Conservation (phyloP, 106 monocot species). For the Chionographis japonica region DNA sequence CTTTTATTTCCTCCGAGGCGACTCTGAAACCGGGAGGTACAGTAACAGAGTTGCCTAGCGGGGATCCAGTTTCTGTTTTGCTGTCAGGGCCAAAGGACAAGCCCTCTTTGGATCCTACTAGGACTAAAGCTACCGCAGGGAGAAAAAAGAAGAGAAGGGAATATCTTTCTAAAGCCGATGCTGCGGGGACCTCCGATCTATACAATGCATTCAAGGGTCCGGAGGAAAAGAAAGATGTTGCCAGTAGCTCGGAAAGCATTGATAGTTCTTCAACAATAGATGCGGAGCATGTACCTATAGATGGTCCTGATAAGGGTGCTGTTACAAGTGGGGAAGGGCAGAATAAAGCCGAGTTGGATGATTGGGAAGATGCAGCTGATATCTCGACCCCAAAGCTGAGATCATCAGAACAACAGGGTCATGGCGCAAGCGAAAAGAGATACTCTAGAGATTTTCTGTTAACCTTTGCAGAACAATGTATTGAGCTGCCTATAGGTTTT, state of each 20-base stretch:
- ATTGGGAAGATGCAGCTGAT: slow-evolving; percentile 88
- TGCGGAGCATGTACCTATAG: slow-evolving; percentile 2
- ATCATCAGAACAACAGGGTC: slow-evolving; percentile 14
- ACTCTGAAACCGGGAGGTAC: slow-evolving; percentile 8
- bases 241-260: slow-evolving; percentile 11
- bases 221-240: slow-evolving; percentile 47
- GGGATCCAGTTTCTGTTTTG: background rate
- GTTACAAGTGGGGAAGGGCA: slow-evolving; percentile 20
- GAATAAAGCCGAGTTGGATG: slow-evolving; percentile 59
- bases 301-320: slow-evolving; percentile 26
- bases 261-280: slow-evolving; percentile 23
- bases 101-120: slow-evolving; percentile 18
- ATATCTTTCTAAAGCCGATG: slow-evolving; percentile 79
- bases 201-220: slow-evolving; percentile 89
- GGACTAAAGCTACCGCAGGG: slow-evolving; percentile 30
- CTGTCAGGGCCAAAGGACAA: slow-evolving; percentile 33
- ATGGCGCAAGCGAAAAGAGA: slow-evolving; percentile 27
- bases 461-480: slow-evolving; percentile 33
- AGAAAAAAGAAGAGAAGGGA: slow-evolving; percentile 69
- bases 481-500: slow-evolving; percentile 43
- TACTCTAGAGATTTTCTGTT: slow-evolving; percentile 54
- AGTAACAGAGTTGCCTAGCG: slow-evolving; percentile 1
- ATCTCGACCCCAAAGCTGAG: slow-evolving; percentile 49
- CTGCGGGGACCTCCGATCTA: slow-evolving; percentile 74
- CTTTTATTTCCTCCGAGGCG: background rate